Evolutionary conservation across 192 early-diverging fungal species (phyloP).

Genomic region (Radiomyces spectabilis): DNA sequence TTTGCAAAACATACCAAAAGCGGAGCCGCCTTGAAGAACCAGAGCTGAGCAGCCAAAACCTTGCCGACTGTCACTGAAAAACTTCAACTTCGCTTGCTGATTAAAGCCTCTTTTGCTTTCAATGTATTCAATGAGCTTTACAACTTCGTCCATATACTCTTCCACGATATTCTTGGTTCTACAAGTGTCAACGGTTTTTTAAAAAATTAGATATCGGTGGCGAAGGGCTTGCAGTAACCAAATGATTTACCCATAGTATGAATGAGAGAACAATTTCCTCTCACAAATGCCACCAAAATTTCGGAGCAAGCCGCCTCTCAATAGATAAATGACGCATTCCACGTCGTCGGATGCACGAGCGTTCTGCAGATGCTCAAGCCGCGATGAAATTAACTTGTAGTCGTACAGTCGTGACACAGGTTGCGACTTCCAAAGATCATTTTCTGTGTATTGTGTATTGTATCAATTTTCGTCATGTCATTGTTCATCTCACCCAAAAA

Average conservation of each 20-base stretch:
- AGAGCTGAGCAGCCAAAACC: slow-evolving; percentile 71
- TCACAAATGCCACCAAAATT: slow-evolving; percentile 72
- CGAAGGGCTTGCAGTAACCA: neutral
- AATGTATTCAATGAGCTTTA: slow-evolving; percentile 48
- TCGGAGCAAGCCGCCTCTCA: slow-evolving; percentile 53
- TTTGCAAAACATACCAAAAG: slow-evolving; percentile 44
- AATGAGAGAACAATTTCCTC: slow-evolving; percentile 46
- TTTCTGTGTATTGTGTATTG: slow-evolving; percentile 12
- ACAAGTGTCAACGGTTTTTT: neutral
- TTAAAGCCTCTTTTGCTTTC: slow-evolving; percentile 31
- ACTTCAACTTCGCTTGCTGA: slow-evolving; percentile 52
- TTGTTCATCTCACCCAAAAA: no score
- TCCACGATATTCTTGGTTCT: slow-evolving; percentile 71
- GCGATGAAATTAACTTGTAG: slow-evolving; percentile 49
- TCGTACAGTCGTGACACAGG: slow-evolving; percentile 53
- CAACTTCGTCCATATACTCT: slow-evolving; percentile 67
- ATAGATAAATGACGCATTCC: slow-evolving; percentile 50
- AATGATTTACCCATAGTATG: slow-evolving; percentile 44
- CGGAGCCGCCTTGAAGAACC: slow-evolving; percentile 62
- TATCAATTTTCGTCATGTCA: neutral
- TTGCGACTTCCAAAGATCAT: slow-evolving; percentile 52
- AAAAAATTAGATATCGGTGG: neutral
- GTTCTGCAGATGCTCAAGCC: slow-evolving; percentile 40
- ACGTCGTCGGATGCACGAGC: slow-evolving; percentile 43
- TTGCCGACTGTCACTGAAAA: slow-evolving; percentile 68